These are phyloP conservation scores for Phaffomyces thermotolerans DNA, from an alignment of 805 yeast species.

Conservation along the genomic window DNA sequence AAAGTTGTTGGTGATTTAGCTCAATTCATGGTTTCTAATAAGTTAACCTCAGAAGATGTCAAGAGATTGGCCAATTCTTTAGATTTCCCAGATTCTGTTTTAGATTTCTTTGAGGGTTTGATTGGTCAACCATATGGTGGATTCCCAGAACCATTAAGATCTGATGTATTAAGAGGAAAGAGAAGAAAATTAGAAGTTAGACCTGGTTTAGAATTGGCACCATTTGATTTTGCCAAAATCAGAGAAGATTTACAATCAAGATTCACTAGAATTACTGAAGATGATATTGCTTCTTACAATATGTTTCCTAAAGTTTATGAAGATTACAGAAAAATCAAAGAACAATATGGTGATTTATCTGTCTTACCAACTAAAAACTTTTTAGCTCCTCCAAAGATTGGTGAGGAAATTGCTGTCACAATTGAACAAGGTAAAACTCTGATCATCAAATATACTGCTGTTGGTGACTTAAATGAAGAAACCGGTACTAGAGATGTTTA, in stretches of 20 bases:
- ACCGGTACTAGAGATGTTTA: constrained; percentile 94
- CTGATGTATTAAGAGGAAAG: constrained; percentile 85
- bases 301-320: constrained; percentile 99
- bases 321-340: constrained; percentile 65
- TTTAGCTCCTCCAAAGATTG: constrained; percentile 78
- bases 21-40: constrained; percentile 98
- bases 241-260: constrained; percentile 67
- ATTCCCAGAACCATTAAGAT: constrained; percentile 97
- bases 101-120: constrained; percentile 97
- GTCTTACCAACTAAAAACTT: constrained; percentile 90
- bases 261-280: constrained; percentile 75
- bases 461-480: constrained; percentile 78
- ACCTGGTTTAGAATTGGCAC: constrained; percentile 88
- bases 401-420: constrained; percentile 82
- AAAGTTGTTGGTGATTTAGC: constrained; percentile 99
- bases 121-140: constrained; percentile 99
- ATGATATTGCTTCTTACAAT: constrained; percentile 89
- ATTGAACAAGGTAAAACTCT: constrained; percentile 93
- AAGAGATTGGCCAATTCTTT: constrained; percentile 78
- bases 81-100: constrained; percentile 97
- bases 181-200: constrained; percentile 82
- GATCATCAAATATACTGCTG: constrained; percentile 84
- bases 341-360: constrained; percentile 84
- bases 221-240: constrained; percentile 69
- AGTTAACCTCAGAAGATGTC: constrained; percentile 79